These are phyloP conservation scores for Triticum monococcum DNA, from an alignment of 176 grass and related monocot species.

Conservation along the genomic window DNA sequence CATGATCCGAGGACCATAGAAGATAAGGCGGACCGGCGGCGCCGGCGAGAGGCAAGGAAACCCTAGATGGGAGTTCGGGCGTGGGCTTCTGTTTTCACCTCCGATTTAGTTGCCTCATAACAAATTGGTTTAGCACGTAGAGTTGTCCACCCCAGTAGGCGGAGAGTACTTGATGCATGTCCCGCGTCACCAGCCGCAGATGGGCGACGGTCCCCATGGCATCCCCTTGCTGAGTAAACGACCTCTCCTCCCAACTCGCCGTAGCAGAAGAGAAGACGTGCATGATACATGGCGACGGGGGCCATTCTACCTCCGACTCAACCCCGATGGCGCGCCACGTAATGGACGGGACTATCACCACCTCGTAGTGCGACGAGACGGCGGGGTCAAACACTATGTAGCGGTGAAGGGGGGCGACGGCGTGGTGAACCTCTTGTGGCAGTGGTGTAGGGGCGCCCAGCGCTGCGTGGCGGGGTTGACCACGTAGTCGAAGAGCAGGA, in stretches of 20 bases:
- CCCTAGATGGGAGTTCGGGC: too few species aligned
- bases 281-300: neutral
- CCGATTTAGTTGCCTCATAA: neutral
- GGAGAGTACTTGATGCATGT: neutral
- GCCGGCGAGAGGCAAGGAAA: too few species aligned
- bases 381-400: neutral
- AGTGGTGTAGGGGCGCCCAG: too few species aligned
- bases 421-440: too few species aligned
- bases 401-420: too few species aligned
- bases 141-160: neutral
- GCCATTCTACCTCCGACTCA: neutral
- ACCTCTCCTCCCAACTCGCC: neutral
- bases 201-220: neutral
- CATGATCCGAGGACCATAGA: too few species aligned
- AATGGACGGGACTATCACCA: neutral
- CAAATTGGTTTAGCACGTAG: neutral
- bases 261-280: neutral
- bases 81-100: too few species aligned
- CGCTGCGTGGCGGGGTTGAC: too few species aligned
- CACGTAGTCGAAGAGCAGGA: too few species aligned
- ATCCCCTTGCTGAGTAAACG: neutral
- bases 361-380: neutral
- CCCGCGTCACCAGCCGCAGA: neutral
- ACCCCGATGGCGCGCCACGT: neutral
- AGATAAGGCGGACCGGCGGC: too few species aligned